These are phyloP conservation scores for Glebionis coronaria DNA, from an alignment of 129 eudicot genomes.

Conservation along the genomic window DNA sequence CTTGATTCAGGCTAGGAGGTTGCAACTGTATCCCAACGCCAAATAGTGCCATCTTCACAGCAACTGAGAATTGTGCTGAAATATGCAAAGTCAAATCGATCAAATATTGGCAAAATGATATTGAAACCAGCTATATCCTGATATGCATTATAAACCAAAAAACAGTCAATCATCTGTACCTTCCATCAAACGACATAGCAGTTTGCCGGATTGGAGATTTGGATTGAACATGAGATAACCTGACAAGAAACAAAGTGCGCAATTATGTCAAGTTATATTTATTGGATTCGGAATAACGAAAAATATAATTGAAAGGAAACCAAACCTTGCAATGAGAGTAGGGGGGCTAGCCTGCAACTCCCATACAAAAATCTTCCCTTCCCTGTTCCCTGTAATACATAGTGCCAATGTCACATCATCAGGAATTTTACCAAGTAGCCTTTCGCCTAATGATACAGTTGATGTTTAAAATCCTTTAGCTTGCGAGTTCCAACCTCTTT, in stretches of 20 bases:
- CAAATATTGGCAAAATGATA: not conserved
- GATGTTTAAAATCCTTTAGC: not conserved
- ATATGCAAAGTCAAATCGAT: not conserved
- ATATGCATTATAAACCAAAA: not conserved
- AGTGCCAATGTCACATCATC: constrained; percentile 9
- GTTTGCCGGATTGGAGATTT: constrained; percentile 96
- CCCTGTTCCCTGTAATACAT: constrained; percentile 70
- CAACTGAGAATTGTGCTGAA: constrained; percentile 92
- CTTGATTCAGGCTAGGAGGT: constrained; percentile 33
- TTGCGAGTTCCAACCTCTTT: not conserved
- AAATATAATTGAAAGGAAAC: not conserved
- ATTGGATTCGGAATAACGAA: not conserved
- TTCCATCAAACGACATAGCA: constrained; percentile 96
- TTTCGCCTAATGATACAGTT: not conserved
- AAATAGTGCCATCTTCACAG: constrained; percentile 97
- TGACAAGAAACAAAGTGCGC: constrained; percentile 34
- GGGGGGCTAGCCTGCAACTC: constrained; percentile 95
- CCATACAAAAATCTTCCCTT: constrained; percentile 97
- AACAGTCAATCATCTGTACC: no score
- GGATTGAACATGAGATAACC: constrained; percentile 87
- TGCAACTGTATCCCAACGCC: constrained; percentile 99
- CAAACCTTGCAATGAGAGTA: constrained; percentile 74
- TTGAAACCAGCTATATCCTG: not conserved
- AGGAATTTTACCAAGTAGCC: not conserved
- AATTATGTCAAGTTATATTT: constrained; percentile 7